phyloP scores from a whole-genome alignment of 495 filamentous ascomycete genomes.

The Penicillium verhagenii region DNA sequence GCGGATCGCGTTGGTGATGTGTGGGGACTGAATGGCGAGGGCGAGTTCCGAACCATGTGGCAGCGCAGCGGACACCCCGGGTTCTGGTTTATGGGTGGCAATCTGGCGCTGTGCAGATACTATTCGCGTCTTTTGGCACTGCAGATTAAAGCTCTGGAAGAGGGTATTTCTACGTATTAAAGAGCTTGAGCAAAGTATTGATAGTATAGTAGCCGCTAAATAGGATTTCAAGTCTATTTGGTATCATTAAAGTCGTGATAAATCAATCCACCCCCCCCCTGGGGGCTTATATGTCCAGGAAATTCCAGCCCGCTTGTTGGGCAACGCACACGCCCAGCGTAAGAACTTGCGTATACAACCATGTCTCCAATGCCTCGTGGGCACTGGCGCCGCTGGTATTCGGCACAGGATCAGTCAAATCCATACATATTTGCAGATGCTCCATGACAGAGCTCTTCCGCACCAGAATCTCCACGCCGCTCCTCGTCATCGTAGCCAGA shows the following conservation, averaged over 20 bases:
- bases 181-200: not conserved
- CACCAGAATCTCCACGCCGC: slow-evolving; percentile 22
- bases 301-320: slow-evolving; percentile 33
- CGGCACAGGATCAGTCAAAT: slow-evolving; percentile 13
- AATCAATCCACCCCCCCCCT: not conserved
- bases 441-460: slow-evolving; percentile 26
- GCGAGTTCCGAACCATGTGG: slow-evolving; percentile 75
- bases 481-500: slow-evolving; percentile 25
- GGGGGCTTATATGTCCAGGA: not conserved
- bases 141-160: slow-evolving; percentile 70
- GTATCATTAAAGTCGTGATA: not conserved
- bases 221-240: not conserved
- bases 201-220: not conserved
- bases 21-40: slow-evolving; percentile 78
- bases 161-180: slow-evolving; percentile 43
- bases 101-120: slow-evolving; percentile 70
- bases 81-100: slow-evolving; percentile 85
- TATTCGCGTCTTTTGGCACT: slow-evolving; percentile 70
- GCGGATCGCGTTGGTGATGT: slow-evolving; percentile 65
- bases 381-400: not conserved
- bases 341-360: slow-evolving; percentile 35
- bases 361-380: slow-evolving; percentile 19
- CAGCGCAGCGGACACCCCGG: slow-evolving; percentile 66
- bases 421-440: slow-evolving; percentile 16
- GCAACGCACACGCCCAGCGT: slow-evolving; percentile 38